Evolutionary conservation across 2,329 filamentous ascomycete genomes (phyloP).

Genomic region (Alternaria burnsii): DNA sequence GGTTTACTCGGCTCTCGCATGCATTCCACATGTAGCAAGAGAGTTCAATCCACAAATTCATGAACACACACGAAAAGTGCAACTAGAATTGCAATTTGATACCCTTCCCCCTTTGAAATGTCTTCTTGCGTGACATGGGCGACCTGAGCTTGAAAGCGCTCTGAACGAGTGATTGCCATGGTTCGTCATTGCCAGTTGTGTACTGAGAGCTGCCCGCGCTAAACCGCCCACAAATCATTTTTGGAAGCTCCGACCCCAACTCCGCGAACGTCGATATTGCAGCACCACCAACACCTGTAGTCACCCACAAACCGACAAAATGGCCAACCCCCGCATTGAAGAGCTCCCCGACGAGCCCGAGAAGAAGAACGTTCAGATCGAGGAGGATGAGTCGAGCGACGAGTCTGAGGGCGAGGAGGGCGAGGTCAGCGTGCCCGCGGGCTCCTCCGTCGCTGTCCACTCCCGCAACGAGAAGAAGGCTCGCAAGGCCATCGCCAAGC

Average conservation of each 20-base stretch:
- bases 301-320: conserved; percentile 63
- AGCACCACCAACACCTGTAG: conserved; percentile 24
- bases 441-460: conserved; percentile 89
- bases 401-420: conserved; percentile 80
- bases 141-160: neutral
- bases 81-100: conserved; percentile 48
- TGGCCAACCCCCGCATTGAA: conserved; percentile 98
- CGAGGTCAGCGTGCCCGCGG: conserved; percentile 76
- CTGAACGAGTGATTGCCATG: conserved; percentile 1
- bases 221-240: conserved; percentile 40
- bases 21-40: conserved; percentile 51
- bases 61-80: conserved; percentile 45
- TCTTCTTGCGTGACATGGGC: conserved; percentile 5
- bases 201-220: conserved; percentile 31
- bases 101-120: conserved; percentile 32
- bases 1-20: conserved; percentile 52
- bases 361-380: conserved; percentile 78
- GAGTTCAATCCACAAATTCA: conserved; percentile 51
- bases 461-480: conserved; percentile 99
- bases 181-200: conserved; percentile 17
- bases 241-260: conserved; percentile 28
- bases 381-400: conserved; percentile 75
- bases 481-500: conserved; percentile 98
- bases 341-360: conserved; percentile 91
- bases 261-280: conserved; percentile 21